phyloP scores from a whole-genome alignment of 2,329 filamentous ascomycete genomes.

The Neonectria ditissima region DNA sequence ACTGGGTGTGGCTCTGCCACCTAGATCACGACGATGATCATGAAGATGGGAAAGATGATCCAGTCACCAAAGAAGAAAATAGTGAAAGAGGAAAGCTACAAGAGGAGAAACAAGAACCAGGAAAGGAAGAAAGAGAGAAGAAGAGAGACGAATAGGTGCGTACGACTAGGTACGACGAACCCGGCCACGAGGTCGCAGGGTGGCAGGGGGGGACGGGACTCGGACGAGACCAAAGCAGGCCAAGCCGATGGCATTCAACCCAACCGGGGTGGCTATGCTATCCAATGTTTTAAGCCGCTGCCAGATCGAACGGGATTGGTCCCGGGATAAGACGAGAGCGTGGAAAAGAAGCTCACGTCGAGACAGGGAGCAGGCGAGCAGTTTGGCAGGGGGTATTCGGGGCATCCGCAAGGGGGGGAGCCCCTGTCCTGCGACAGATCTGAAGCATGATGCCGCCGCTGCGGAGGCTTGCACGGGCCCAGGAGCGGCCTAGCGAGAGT shows the following conservation, averaged over 20 bases:
- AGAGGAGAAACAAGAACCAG: slow-evolving; percentile 12
- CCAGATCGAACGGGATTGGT: slow-evolving; percentile 34
- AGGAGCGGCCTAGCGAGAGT: slow-evolving; percentile 15
- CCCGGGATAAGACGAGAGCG: slow-evolving; percentile 30
- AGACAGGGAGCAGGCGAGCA: slow-evolving; percentile 30
- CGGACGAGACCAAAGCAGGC: slow-evolving; percentile 33
- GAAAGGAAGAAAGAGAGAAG: slow-evolving; percentile 28
- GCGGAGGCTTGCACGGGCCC: slow-evolving; percentile 30
- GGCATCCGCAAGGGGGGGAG: slow-evolving; percentile 41
- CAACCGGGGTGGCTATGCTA: slow-evolving; percentile 33
- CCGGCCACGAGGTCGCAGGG: slow-evolving; percentile 25
- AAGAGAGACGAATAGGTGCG: slow-evolving; percentile 32
- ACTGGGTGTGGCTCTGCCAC: slow-evolving; percentile 42
- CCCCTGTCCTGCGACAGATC: slow-evolving; percentile 61
- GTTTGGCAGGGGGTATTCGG: slow-evolving; percentile 30
- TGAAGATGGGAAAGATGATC: slow-evolving; percentile 42
- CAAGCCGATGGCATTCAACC: slow-evolving; percentile 21
- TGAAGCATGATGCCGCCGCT: slow-evolving; percentile 55
- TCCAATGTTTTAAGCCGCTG: slow-evolving; percentile 41
- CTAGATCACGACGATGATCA: slow-evolving; percentile 40
- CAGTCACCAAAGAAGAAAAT: slow-evolving; percentile 35
- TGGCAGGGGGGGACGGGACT: slow-evolving; percentile 30
- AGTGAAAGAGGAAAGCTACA: background rate
- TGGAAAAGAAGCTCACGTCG: slow-evolving; percentile 36
- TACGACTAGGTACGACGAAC: slow-evolving; percentile 17